Evolutionary conservation across 345 rosid species (phyloP).

Genomic region (Barbarea vulgaris): DNA sequence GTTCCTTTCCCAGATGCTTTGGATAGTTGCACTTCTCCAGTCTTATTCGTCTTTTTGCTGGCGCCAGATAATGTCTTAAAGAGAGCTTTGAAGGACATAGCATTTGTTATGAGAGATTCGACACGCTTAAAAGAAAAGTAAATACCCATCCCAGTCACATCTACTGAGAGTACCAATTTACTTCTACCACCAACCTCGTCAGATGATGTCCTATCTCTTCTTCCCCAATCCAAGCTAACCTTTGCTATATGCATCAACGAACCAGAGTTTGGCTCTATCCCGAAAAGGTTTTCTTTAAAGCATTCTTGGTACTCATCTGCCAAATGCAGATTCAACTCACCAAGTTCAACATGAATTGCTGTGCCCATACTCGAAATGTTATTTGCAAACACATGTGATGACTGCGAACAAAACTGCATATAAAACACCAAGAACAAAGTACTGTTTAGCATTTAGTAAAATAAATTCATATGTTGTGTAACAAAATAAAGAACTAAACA

Average conservation of each 20-base stretch:
- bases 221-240: slow-evolving; percentile 93
- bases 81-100: slow-evolving; percentile 72
- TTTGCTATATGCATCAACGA: slow-evolving; percentile 85
- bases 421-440: slow-evolving; percentile 24
- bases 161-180: slow-evolving; percentile 78
- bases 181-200: slow-evolving; percentile 62
- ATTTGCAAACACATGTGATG: slow-evolving; percentile 92
- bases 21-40: slow-evolving; percentile 52
- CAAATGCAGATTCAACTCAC: slow-evolving; percentile 90
- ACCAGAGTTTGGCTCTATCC: slow-evolving; percentile 91
- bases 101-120: slow-evolving; percentile 70
- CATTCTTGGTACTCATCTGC: slow-evolving; percentile 96
- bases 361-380: slow-evolving; percentile 78
- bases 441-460: neutral
- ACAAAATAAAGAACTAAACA: slow-evolving; percentile 5
- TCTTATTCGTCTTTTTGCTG: slow-evolving; percentile 53
- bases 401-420: slow-evolving; percentile 88
- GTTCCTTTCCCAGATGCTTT: slow-evolving; percentile 82
- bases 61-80: slow-evolving; percentile 57
- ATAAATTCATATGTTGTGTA: neutral
- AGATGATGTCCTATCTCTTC: slow-evolving; percentile 64
- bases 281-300: slow-evolving; percentile 77
- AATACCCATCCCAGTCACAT: slow-evolving; percentile 85
- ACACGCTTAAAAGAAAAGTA: slow-evolving; percentile 71
- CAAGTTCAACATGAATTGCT: slow-evolving; percentile 87